phyloP scores from a whole-genome alignment of 108 stramenopile species.

The Fragilaria crotonensis region DNA sequence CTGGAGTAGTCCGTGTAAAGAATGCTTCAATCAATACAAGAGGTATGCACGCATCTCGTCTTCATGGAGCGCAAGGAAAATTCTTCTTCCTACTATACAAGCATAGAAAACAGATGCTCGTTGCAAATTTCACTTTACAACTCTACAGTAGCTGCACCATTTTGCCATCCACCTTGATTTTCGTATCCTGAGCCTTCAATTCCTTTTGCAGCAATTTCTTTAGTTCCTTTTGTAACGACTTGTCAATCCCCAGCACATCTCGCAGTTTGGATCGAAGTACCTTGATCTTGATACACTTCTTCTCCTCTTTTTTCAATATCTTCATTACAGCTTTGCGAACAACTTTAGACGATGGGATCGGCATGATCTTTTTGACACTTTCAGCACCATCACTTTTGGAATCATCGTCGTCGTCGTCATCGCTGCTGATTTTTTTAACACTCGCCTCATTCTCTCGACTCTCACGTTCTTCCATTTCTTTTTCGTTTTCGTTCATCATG shows the following conservation, averaged over 20 bases:
- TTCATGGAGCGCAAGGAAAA: too few relatives aligned
- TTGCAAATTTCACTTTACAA: neutral
- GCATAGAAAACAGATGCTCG: neutral
- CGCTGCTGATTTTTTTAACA: conserved; percentile 7
- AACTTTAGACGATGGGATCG: conserved; percentile 16
- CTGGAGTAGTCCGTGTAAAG: too few relatives aligned
- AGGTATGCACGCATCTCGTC: too few relatives aligned
- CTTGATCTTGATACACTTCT: conserved; percentile 55
- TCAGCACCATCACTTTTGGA: conserved; percentile 14
- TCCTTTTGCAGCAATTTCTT: conserved; percentile 18
- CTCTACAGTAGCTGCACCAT: conserved; percentile 10
- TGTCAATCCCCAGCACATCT: conserved; percentile 15
- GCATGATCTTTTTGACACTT: conserved; percentile 20
- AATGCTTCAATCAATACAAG: too few relatives aligned
- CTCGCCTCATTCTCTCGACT: conserved; percentile 14
- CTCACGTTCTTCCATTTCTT: conserved; percentile 23
- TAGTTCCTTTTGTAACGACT: conserved; percentile 17
- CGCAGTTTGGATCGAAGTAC: conserved; percentile 39
- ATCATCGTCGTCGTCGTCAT: conserved; percentile 13
- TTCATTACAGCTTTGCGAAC: conserved; percentile 56
- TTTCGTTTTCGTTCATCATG: conserved; percentile 22
- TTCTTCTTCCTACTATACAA: too few relatives aligned
- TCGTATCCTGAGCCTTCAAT: conserved; percentile 9
- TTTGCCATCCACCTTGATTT: conserved; percentile 29
- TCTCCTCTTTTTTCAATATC: conserved; percentile 65